These are phyloP conservation scores for Debaryomyces prosopidis DNA, from an alignment of 805 yeast species.

Conservation along the genomic window DNA sequence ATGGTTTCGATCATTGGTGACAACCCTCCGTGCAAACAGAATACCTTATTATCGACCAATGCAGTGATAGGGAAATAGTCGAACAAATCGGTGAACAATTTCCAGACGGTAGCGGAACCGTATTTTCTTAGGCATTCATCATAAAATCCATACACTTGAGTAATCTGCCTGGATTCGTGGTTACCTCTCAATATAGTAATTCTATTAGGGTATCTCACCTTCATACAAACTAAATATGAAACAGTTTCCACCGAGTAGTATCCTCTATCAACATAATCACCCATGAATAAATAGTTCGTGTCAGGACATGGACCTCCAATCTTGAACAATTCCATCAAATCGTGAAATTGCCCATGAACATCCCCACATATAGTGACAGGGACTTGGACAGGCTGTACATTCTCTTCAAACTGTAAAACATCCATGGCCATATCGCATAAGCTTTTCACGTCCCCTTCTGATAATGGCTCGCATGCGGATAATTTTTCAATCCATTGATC, in stretches of 20 bases:
- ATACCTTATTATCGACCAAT: constrained; percentile 83
- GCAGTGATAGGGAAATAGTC: constrained; percentile 95
- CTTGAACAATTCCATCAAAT: constrained; percentile 86
- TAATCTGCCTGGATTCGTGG: constrained; percentile 93
- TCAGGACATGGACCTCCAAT: constrained; percentile 70
- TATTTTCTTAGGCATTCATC: constrained; percentile 94
- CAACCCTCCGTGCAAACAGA: constrained; percentile 92
- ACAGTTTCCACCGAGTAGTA: constrained; percentile 91
- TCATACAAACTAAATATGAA: constrained; percentile 83
- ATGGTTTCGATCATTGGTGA: constrained; percentile 93
- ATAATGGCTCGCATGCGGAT: constrained; percentile 74
- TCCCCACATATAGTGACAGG: constrained; percentile 98
- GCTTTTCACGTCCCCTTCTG: constrained; percentile 75
- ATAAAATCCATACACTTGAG: constrained; percentile 94
- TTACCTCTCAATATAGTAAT: constrained; percentile 92
- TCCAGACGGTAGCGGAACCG: constrained; percentile 93
- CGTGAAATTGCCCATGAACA: constrained; percentile 96
- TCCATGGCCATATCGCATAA: constrained; percentile 91
- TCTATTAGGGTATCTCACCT: constrained; percentile 87
- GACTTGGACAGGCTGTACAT: constrained; percentile 91
- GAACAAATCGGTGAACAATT: constrained; percentile 84
- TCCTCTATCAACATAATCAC: constrained; percentile 87
- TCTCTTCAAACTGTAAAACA: constrained; percentile 86
- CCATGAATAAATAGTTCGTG: constrained; percentile 49
- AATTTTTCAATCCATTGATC: constrained; percentile 88